Percentiles rank a stretch among this genome's conserved stretches.
phyloP scores from a whole-genome alignment of 2,329 filamentous ascomycete genomes.

The Paramyrothecium roridum region DNA sequence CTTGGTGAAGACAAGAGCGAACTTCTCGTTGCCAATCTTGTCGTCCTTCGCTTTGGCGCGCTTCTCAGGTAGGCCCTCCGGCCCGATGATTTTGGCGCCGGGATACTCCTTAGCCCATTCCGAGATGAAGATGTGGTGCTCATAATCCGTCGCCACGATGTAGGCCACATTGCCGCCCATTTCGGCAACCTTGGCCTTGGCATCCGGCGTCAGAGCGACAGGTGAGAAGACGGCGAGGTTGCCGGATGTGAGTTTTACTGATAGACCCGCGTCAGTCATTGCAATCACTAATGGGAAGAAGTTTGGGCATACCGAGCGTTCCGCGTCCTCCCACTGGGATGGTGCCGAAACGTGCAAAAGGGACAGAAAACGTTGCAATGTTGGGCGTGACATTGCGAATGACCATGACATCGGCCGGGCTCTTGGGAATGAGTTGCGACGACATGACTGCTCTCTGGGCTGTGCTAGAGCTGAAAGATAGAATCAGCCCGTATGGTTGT shows the following conservation, averaged over 20 bases:
- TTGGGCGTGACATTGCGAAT: slow-evolving; percentile 80
- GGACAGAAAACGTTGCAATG: slow-evolving; percentile 75
- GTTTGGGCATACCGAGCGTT: slow-evolving; percentile 66
- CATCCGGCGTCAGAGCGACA: slow-evolving; percentile 75
- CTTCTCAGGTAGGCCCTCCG: slow-evolving; percentile 81
- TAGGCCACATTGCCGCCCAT: slow-evolving; percentile 73
- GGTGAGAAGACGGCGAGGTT: slow-evolving; percentile 88
- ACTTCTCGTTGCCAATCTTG: slow-evolving; percentile 49
- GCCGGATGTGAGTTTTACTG: slow-evolving; percentile 76
- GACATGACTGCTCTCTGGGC: slow-evolving; percentile 44
- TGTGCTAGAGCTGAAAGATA: slow-evolving; percentile 9
- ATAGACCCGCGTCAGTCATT: background rate
- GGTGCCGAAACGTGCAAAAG: slow-evolving; percentile 77
- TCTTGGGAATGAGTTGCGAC: slow-evolving; percentile 60
- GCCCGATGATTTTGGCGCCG: slow-evolving; percentile 73
- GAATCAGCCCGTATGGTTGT: background rate
- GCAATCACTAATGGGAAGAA: too few species aligned
- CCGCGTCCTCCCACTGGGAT: slow-evolving; percentile 83
- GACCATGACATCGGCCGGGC: slow-evolving; percentile 83
- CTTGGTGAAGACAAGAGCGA: slow-evolving; percentile 65
- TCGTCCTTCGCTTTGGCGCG: slow-evolving; percentile 51
- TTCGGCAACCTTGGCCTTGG: slow-evolving; percentile 60
- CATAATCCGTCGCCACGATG: slow-evolving; percentile 81
- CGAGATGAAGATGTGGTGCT: slow-evolving; percentile 93
- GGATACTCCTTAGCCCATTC: slow-evolving; percentile 82